Percentiles rank a stretch among this genome's conserved stretches.
Evolutionary conservation across 495 filamentous ascomycete species (phyloP).

Genomic region (Tuber brumale): DNA sequence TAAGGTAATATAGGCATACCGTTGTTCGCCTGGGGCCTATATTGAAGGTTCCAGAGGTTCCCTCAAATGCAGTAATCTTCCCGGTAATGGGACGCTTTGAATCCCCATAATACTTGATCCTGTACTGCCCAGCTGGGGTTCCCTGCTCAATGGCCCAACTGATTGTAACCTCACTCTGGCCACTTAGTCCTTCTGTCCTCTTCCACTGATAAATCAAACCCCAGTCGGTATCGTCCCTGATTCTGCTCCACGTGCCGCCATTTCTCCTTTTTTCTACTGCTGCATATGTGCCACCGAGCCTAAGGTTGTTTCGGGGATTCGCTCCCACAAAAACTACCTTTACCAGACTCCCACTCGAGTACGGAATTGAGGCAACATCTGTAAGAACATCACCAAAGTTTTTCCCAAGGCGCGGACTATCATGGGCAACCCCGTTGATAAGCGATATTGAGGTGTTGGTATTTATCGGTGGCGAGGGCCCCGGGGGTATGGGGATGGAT

Average conservation of each 20-base stretch:
- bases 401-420: conserved; percentile 64
- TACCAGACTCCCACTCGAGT: conserved; percentile 54
- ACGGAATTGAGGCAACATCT: conserved; percentile 52
- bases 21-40: conserved; percentile 40
- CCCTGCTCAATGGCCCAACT: conserved; percentile 63
- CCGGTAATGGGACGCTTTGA: conserved; percentile 60
- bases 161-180: conserved; percentile 70
- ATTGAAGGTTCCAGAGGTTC: conserved; percentile 61
- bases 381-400: conserved; percentile 65
- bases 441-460: conserved; percentile 72
- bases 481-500: conserved; percentile 48
- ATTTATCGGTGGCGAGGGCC: conserved; percentile 73
- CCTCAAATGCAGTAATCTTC: conserved; percentile 67
- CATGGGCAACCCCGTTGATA: conserved; percentile 70
- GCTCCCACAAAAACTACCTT: conserved; percentile 72
- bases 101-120: conserved; percentile 81
- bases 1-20: not conserved
- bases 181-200: conserved; percentile 62
- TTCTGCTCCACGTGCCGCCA: conserved; percentile 54
- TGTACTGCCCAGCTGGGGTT: conserved; percentile 59
- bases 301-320: conserved; percentile 82
- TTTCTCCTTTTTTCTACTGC: conserved; percentile 68
- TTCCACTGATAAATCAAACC: conserved; percentile 72
- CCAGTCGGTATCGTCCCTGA: conserved; percentile 76
- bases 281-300: conserved; percentile 69